Evolutionary conservation across 2,329 filamentous ascomycete species (phyloP).

Genomic region (Neofusicoccum laricinum): DNA sequence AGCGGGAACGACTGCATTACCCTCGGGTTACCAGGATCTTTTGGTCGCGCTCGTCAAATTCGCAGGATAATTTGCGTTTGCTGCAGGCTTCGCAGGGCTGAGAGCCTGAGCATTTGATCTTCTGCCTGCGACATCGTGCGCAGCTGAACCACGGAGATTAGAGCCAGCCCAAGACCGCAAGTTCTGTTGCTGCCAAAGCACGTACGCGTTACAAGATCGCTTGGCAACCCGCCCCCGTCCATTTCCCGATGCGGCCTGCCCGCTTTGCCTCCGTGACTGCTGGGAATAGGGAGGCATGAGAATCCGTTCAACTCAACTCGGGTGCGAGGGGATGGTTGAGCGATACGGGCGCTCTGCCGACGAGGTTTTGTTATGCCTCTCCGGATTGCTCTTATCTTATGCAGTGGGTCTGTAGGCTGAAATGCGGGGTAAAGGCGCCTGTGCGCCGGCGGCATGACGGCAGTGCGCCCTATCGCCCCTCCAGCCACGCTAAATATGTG

Average conservation of each 20-base stretch:
- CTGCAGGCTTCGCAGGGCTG: constrained; percentile 30
- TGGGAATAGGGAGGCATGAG: not conserved
- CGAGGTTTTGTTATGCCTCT: not conserved
- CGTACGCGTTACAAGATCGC: constrained; percentile 27
- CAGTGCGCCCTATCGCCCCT: too few species aligned
- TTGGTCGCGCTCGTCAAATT: constrained; percentile 32
- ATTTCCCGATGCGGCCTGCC: not conserved
- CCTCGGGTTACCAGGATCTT: constrained; percentile 29
- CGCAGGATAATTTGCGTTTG: constrained; percentile 26
- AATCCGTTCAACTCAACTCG: not conserved
- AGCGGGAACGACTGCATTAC: constrained; percentile 14
- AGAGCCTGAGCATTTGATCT: constrained; percentile 33
- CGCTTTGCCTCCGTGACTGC: not conserved
- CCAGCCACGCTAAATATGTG: too few species aligned
- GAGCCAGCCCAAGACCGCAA: not conserved
- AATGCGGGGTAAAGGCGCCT: constrained; percentile 4
- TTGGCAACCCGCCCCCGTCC: constrained; percentile 18
- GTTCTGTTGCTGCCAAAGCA: not conserved
- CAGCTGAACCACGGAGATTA: constrained; percentile 19
- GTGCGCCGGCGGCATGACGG: too few species aligned
- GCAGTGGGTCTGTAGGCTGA: not conserved
- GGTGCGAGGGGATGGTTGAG: not conserved
- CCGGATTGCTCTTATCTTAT: not conserved
- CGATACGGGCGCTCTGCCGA: not conserved
- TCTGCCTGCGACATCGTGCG: constrained; percentile 29